Conservation (phyloP, 257 asterid species). For the Petunia axillaris region DNA sequence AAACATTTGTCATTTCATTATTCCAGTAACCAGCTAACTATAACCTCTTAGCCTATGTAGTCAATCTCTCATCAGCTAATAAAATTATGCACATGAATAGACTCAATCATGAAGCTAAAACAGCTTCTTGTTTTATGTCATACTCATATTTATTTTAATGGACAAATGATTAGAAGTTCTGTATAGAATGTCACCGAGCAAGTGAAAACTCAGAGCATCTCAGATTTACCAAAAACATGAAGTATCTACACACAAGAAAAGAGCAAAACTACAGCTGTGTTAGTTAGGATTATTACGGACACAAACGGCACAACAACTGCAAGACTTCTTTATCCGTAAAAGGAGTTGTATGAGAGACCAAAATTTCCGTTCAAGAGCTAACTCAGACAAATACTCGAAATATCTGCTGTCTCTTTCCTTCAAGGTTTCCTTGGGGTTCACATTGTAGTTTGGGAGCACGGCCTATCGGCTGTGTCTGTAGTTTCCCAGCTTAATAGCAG, state of each 20-base stretch:
- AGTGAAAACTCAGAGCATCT: background rate
- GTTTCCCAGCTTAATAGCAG: too few species aligned
- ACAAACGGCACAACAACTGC: slow-evolving; percentile 2
- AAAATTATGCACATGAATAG: slow-evolving; percentile 1
- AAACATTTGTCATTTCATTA: background rate
- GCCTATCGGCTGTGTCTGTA: background rate
- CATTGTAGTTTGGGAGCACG: background rate
- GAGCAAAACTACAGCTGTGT: background rate
- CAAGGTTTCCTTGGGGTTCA: background rate
- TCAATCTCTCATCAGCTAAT: background rate
- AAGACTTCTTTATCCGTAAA: slow-evolving; percentile 17
- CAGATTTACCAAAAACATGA: background rate
- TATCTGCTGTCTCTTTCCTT: slow-evolving; percentile 1
- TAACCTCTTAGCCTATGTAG: slow-evolving; percentile 18
- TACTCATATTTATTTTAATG: too few species aligned
- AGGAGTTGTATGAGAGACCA: background rate
- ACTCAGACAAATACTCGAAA: background rate
- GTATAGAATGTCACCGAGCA: background rate
- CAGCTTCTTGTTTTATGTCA: background rate
- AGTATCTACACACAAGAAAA: slow-evolving; percentile 15
- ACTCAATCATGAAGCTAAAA: background rate
- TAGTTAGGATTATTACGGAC: background rate
- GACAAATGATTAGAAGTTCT: too few species aligned
- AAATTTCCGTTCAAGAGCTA: background rate
- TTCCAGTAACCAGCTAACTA: slow-evolving; percentile 6